phyloP scores from a whole-genome alignment of 2,329 filamentous ascomycete species.

The Penicillium palitans region DNA sequence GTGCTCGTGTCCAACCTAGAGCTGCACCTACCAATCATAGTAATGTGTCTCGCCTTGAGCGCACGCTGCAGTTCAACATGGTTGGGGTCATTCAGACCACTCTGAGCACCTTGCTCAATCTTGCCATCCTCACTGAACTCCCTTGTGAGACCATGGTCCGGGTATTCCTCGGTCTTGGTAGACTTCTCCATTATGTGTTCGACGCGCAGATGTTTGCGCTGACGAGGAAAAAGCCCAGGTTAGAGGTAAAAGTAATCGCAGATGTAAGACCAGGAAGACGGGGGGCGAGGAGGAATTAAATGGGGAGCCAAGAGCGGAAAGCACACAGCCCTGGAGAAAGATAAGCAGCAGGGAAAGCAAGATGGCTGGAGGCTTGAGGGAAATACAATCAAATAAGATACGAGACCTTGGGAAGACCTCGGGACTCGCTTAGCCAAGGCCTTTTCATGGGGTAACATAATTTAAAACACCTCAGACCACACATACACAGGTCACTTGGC shows the following conservation, averaged over 20 bases:
- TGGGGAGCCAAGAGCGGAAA: background rate
- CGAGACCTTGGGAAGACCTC: background rate
- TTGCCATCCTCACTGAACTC: slow-evolving; percentile 21
- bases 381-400: background rate
- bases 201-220: background rate
- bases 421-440: background rate
- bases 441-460: background rate
- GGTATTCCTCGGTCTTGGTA: slow-evolving; percentile 16
- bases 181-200: slow-evolving; percentile 15
- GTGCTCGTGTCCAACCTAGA: background rate
- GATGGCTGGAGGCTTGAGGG: background rate
- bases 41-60: slow-evolving; percentile 44
- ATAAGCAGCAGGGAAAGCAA: background rate
- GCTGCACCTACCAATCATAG: slow-evolving; percentile 41
- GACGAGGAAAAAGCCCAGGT: background rate
- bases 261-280: background rate
- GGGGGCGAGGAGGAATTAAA: background rate
- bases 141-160: slow-evolving; percentile 21
- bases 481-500: background rate
- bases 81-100: slow-evolving; percentile 27
- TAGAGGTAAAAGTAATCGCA: background rate
- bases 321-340: background rate
- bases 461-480: background rate
- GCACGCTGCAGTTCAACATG: slow-evolving; percentile 43
- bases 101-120: slow-evolving; percentile 21